Base-by-base conservation (phyloP, 2,329 filamentous ascomycete genomes). In the Colletotrichum musicola region DNA sequence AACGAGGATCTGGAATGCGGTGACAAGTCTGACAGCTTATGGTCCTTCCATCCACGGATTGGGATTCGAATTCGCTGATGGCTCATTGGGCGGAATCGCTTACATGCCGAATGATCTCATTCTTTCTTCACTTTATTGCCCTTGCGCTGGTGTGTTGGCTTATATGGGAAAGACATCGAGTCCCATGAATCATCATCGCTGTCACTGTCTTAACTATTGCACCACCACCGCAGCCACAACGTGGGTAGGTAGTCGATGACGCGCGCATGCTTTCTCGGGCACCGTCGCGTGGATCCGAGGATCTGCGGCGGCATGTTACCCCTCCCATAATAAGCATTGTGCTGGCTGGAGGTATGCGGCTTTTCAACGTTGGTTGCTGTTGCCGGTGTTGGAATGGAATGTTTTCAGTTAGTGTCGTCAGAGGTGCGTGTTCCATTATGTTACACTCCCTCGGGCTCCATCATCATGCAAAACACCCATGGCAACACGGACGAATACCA, bases 81-180 rank as follows among this genome's bases (percentile, higher is more conserved):
- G 1, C 9, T 61, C 65, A 68, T 68, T 44, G 62, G 65, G 3
- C 10, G 4, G 30, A 9, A 35, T 6, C 40, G 42, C 20, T 13
- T 40, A 13, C 14, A 55, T 46, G 18, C 22, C 7, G 14, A 16
- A 65, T 65, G 62, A 68, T 65, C 65, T 65, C 65, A 65, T 64
- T 22, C 16, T 13, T 18, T 9, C 46, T 14, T 10, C 50, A 7
- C 25, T 18, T 13, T 42, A 56, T 47, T 60, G 54, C 30, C 12
- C 22, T n/a, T 10, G 30, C 14, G 20, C 55, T 20, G 18, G n/a
- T 27, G 27, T 54, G 42, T 35, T 30, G 51, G 49, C 50, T 68
- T 55, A 61, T 68, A 61, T 35, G 42, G 50, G 16, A 22, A 27
- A 16, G 30, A 3, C 16, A 30, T n/a, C 25, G 44, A 25, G 47